Evolutionary conservation across 805 yeast genomes (phyloP).

Genomic region (Candida verbasci): DNA sequence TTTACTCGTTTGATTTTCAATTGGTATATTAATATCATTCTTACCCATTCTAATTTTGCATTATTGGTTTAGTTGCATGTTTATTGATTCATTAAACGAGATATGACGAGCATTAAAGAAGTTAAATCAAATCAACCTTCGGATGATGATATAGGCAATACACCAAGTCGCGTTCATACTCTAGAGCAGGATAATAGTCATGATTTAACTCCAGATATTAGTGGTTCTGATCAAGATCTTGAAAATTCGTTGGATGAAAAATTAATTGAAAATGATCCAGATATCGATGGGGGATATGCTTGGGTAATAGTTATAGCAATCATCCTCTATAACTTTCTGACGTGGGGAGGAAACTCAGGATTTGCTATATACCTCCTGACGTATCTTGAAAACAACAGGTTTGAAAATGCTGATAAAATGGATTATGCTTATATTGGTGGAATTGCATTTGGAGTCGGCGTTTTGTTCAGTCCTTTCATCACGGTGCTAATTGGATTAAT

Average conservation of each 20-base stretch:
- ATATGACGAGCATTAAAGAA: no score
- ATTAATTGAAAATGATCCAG: not conserved
- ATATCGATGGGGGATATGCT: constrained; percentile 60
- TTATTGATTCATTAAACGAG: no score
- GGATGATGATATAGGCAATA: no score
- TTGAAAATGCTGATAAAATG: constrained; percentile 50
- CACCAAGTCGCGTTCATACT: no score
- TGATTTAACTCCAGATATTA: not conserved
- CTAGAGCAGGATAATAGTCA: no score
- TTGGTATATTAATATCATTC: no score
- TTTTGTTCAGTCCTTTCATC: constrained; percentile 48
- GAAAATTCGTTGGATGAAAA: constrained; percentile 2
- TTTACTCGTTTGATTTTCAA: no score
- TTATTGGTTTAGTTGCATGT: no score
- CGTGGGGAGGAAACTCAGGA: constrained; percentile 74
- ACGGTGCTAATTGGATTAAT: constrained; percentile 42
- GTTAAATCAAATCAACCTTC: no score
- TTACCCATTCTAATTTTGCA: no score
- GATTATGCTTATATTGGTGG: constrained; percentile 72
- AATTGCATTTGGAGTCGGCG: constrained; percentile 53
- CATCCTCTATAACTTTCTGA: constrained; percentile 47
- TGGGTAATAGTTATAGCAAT: constrained; percentile 58
- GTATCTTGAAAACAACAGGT: constrained; percentile 48
- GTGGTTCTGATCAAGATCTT: not conserved
- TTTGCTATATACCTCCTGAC: constrained; percentile 60